Evolutionary conservation across 768 basidiomycete genomes (phyloP).

Genomic region (Calvatia gigantea): DNA sequence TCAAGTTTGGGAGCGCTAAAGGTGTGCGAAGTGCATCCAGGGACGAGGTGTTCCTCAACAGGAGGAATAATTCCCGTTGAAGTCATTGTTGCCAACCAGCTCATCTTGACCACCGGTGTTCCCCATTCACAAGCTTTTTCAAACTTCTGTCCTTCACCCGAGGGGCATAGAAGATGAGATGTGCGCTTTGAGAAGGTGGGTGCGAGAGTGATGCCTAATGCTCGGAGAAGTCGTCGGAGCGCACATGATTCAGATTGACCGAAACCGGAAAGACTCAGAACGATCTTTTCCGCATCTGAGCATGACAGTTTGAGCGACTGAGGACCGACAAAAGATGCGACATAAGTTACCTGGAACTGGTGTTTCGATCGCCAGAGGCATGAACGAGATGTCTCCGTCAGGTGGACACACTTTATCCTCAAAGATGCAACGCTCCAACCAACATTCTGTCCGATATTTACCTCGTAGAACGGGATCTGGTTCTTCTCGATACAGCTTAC

Average conservation of each 20-base stretch:
- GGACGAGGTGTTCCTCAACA: conserved; percentile 29
- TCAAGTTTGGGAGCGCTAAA: not conserved
- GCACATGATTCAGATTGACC: conserved; percentile 66
- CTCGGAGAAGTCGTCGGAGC: conserved; percentile 61
- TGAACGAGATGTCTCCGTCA: conserved; percentile 68
- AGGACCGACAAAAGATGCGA: not conserved
- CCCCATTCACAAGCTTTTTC: conserved; percentile 79
- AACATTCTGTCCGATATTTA: conserved; percentile 87
- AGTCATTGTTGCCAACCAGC: conserved; percentile 67
- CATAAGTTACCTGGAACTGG: conserved; percentile 55
- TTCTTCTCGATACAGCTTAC: conserved; percentile 61
- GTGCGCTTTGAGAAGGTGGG: conserved; percentile 60
- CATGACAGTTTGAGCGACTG: not conserved
- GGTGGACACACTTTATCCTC: conserved; percentile 67
- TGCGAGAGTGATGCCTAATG: conserved; percentile 56
- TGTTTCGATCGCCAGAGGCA: conserved; percentile 53
- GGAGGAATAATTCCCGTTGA: conserved; percentile 44
- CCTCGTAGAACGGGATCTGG: conserved; percentile 37
- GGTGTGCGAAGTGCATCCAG: conserved; percentile 7
- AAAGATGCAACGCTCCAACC: conserved; percentile 85
- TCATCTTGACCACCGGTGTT: conserved; percentile 64
- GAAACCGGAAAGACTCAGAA: conserved; percentile 73
- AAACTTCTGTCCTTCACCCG: conserved; percentile 67
- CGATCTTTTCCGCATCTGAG: conserved; percentile 54
- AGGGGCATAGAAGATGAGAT: conserved; percentile 81